Conservation (phyloP, 1,139 yeast genomes). For the Hemisphaericaspora xylofermentans region DNA sequence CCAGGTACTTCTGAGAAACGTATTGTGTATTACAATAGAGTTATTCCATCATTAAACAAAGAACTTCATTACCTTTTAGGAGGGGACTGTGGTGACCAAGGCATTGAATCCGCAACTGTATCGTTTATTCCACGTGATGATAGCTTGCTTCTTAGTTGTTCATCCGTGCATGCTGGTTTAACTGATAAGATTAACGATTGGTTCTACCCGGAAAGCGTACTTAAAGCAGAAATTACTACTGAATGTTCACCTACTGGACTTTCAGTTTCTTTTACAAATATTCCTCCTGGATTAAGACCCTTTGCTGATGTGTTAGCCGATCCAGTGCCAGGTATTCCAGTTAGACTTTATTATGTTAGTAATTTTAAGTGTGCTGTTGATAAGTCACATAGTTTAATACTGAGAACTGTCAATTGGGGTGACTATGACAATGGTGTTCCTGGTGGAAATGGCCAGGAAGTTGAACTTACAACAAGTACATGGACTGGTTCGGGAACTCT, state of each 20-base stretch:
- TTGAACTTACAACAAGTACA: slow-evolving; percentile 18
- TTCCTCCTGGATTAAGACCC: slow-evolving; percentile 30
- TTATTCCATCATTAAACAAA: no score
- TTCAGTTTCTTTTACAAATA: slow-evolving; percentile 17
- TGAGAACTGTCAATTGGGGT: background rate
- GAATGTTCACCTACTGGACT: background rate
- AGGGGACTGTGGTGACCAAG: slow-evolving; percentile 4
- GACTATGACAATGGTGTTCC: slow-evolving; percentile 11
- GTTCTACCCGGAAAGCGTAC: no score
- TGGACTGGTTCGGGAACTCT: slow-evolving; percentile 20
- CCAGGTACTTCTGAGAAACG: background rate
- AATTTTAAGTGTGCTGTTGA: no score
- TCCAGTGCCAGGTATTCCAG: background rate
- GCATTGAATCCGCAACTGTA: no score
- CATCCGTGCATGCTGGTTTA: no score
- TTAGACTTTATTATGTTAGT: background rate
- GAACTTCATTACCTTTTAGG: no score
- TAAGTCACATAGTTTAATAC: no score
- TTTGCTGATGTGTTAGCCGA: slow-evolving; percentile 18
- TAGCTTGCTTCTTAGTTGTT: no score
- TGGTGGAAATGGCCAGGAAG: slow-evolving; percentile 18
- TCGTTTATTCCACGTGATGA: no score
- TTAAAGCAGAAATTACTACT: no score
- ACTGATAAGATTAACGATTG: no score
- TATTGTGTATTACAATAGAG: slow-evolving; percentile 8